Base-by-base conservation (phyloP, 2,329 filamentous ascomycete species). In the Fusarium sublunatum region DNA sequence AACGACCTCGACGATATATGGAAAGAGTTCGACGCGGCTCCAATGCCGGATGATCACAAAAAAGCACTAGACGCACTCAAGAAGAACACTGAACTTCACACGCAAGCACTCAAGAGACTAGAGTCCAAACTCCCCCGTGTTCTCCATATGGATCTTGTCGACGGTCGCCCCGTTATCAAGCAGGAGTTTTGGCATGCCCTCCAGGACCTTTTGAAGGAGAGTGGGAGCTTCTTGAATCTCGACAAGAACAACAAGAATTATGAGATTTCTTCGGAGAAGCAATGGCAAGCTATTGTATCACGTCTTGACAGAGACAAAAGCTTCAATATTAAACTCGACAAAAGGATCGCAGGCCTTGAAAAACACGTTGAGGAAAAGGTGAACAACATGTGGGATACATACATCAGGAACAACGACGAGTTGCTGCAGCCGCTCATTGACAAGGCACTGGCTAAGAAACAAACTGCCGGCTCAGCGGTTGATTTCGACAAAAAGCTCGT, bases 131-230 rank as follows among this genome's bases (percentile, higher is more conserved):
- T 91, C 4, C 89, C 89, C 0, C 78, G 82, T 11, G 67, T 83
- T 9, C 77, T 91, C 5, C 82, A 84, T 57, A 81, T 90, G 63
- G 79, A 82, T 12, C 78, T 81, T 7, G 73, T 77, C 31, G 73
- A 83, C 28, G 88, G 87, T 12, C 79, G 82, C 9, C 74, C 79
- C 0, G 75, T 83, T 22, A 83, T 91, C 13, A 77, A 83, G 0
- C 79, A 85, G 24, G 82, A 86, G 3, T 90, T 92, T 58, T 92
- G 86, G 84, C 79, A 85, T 53, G 89, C 88, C 0, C 72, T 92
- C 8, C 78, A 81, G 24, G 82, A 83, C 49, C 79, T 83, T 53
- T 82, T 90, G 43, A 76, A 76, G 19, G 73, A 77, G 2, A 83
- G 85, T 39, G 76, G 76, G 2, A 74, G 76, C 28, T 78, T 86